Evolutionary conservation across 495 filamentous ascomycete genomes (phyloP), one percentile per base, ranked within the genome.

Genomic region (Ascodesmis nigricans): DNA sequence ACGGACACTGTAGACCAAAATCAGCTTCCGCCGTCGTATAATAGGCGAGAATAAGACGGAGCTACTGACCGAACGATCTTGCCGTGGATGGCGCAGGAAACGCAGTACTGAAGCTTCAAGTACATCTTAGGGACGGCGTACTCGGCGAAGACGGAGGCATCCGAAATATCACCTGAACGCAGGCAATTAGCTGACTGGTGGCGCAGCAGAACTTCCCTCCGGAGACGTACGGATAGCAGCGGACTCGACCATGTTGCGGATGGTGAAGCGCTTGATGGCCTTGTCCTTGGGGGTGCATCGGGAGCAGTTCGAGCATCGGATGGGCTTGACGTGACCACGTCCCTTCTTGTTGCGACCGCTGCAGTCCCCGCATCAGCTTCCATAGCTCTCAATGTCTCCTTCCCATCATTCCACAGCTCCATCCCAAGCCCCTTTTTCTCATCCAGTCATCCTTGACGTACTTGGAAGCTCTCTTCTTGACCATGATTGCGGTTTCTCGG

Each of bases 101-200:
- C 87, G 61, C 87, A 99, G 78, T 99, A 99, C 69, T 99, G 87
- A 58, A 99, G 75, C 73, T 99, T 99, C 60, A 99, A 67, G 75
- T 99, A 99, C 87, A 99, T 99, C 73, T 99, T 99, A 61, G 87
- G 87, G 59, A 99, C 83, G 40, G 80, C 77, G 68, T 99, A 99
- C 66, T 99, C 87, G 45, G 76, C 63, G 69, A 93, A 95, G 60
- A 99, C 87, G 49, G 87, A 95, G 53, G 87, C 87, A 55, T 99
- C 87, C 44, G 82, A 91, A 63, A 99, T 95, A 82, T 99, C 87
- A 78, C 84, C 84, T 97, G 59, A 22, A 44, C 2, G 20, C 29
- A 27, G 15, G 11, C 6, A 11, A 27, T 36, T 22, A 25, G 33
- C 7, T 18, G 16, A 9, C 23, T 11, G 8, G n/a, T 21, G 7